Base-by-base conservation (phyloP, 2,329 filamentous ascomycete genomes). In the Exophiala xenobiotica region DNA sequence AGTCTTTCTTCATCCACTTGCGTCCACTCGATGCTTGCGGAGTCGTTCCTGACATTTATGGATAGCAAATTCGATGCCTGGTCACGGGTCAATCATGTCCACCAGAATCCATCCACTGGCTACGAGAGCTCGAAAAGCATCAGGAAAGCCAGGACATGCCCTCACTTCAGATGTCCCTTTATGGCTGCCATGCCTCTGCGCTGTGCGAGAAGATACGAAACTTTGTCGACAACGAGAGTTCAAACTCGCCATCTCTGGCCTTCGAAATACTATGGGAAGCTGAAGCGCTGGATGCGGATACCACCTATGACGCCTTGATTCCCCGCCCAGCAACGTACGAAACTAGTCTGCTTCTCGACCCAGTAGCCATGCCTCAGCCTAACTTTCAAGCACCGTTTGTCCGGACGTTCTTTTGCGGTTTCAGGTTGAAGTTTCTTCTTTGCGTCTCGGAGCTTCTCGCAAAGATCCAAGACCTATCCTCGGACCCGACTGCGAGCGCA, bases 1-100 rank as follows among this genome's bases (percentile, higher is more conserved):
- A 50, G 53, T 53, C 3, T 19, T n/a, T 23, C 12, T 6, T 3
- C 11, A 8, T 22, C 8, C 4, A 8, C 23, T 7, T 18, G 11
- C 2, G 6, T 7, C 19, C n/a, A n/a, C 6, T 26, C 24, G 9
- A 22, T 11, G 14, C 3, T 4, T 16, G 16, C 8, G 29, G 16
- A 6, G 3, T n/a, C n/a, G 24, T 33, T 27, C 23, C 45, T 38
- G n/a, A 51, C 33, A 9, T 11, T 4, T 37, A 11, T 20, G 7
- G 22, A 14, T 26, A 57, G 54, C 54, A 54, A 49, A 50, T 55
- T 11, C 42, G 39, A 23, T 59, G 47, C 19, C 51, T 59, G 23
- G 40, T 57, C 33, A 19, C 44, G 7, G 49, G 51, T 12, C 37
- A 31, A 12, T 47, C 45, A 31, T 57, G 51, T 48, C 57, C 57